phyloP scores from a whole-genome alignment of 768 basidiomycete genomes.

The Xerocomellus chrysenteron region DNA sequence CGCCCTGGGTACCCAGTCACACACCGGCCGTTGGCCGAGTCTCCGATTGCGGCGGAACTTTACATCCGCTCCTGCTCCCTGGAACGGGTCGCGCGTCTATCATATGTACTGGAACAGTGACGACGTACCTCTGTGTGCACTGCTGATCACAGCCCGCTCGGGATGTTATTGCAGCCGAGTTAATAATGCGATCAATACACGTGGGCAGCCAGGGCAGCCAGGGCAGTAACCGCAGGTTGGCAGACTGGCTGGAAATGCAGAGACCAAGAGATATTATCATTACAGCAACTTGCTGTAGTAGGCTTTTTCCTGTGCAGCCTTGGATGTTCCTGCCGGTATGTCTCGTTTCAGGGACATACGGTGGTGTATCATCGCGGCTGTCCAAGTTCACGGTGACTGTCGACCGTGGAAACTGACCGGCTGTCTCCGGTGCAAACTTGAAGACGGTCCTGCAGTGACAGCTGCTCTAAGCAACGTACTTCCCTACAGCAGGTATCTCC shows the following conservation, averaged over 20 bases:
- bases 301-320: not conserved
- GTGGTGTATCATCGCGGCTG: too few species aligned
- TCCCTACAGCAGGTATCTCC: constrained; percentile 5
- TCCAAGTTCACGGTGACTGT: not conserved
- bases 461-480: not conserved
- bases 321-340: not conserved
- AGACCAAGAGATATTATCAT: not conserved
- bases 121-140: constrained; percentile 8
- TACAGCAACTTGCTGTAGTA: constrained; percentile 5
- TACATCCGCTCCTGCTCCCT: not conserved
- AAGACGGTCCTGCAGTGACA: too few species aligned
- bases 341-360: too few species aligned
- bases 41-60: constrained; percentile 25
- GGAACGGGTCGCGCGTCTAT: constrained; percentile 12
- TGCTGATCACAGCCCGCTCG: constrained; percentile 18
- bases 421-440: constrained; percentile 13
- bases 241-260: too few species aligned
- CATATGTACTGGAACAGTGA: not conserved
- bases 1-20: constrained; percentile 14
- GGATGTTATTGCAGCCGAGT: not conserved
- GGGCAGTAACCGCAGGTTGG: too few species aligned
- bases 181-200: too few species aligned
- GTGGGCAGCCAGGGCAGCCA: too few species aligned
- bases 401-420: constrained; percentile 13
- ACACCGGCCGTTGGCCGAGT: constrained; percentile 8